Evolutionary conservation across 352 stramenopile genomes (phyloP), one percentile per base, ranked within the genome.

Genomic region (Phytophthora boehmeriae): DNA sequence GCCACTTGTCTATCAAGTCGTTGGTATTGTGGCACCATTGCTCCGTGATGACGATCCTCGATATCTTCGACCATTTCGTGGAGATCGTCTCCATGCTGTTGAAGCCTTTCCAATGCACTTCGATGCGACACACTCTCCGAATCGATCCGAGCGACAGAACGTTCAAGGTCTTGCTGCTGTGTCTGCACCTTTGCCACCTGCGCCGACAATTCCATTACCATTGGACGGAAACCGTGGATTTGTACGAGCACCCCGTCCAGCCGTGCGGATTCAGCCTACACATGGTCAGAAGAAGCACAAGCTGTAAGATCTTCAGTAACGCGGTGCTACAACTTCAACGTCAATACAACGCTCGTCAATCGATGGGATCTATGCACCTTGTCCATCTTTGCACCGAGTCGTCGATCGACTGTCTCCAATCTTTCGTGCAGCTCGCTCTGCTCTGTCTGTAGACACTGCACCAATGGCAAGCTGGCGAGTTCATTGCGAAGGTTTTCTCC

Each of bases 341-440:
- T 23, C 10, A n/a, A 52, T 16, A 39, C 9, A 3, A 39, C 34
- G n/a, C n/a, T n/a, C n/a, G 8, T 44, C n/a, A 44, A 44, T 44
- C 30, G 52, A 14, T 10, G 35, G 4, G 9, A 46, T 51, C 2
- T n/a, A 50, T n/a, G 2, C 8, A 85, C 80, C 78, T 92, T 92
- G 44, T 92, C 83, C 60, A 92, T 64, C 59, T 92, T 92, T 44
- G 46, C 22, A 4, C 78, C 54, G 1, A 92, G 42, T 2, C 69
- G 75, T 14, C 54, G 68, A 16, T 89, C 78, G 4, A 87, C 51
- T 0, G 68, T 71, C 36, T 66, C 68, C 16, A 92, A 25, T 8
- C 78, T 59, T 14, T 78, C 68, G 14, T 87, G 70, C 1, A 92
- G 42, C 16, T 71, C 55, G 17, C 59, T 66, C 54, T 87, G 83